Evolutionary conservation across 129 eudicot genomes (phyloP).

Genomic region (Flaveria bidentis): DNA sequence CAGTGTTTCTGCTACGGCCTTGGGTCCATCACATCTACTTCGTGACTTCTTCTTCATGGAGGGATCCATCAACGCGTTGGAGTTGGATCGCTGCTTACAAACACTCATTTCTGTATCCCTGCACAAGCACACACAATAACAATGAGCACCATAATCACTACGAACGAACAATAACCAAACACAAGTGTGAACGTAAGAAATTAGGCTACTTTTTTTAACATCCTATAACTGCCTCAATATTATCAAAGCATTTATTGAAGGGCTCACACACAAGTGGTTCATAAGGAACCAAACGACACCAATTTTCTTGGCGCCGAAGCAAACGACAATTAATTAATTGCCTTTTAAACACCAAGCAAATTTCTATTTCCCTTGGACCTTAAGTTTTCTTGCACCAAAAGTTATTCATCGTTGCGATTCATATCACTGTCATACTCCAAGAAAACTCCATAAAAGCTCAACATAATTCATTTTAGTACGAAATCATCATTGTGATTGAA

Average conservation of each 20-base stretch:
- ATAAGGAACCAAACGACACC: background rate
- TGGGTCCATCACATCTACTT: slow-evolving; percentile 46
- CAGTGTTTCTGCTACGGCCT: slow-evolving; percentile 55
- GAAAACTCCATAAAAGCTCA: no score
- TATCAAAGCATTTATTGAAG: background rate
- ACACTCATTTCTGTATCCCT: slow-evolving; percentile 34
- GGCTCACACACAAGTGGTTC: background rate
- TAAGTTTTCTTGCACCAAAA: slow-evolving; percentile 24
- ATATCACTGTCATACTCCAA: no score
- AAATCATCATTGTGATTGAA: no score
- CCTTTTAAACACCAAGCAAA: slow-evolving; percentile 1
- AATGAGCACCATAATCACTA: no score
- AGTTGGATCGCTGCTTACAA: slow-evolving; percentile 23
- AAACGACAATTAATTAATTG: background rate
- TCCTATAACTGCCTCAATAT: no score
- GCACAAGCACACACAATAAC: background rate
- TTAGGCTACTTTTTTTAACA: background rate
- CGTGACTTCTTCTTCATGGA: slow-evolving; percentile 55
- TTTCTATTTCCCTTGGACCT: background rate
- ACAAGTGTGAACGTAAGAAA: background rate
- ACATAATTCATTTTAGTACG: no score
- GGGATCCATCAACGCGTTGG: slow-evolving; percentile 33
- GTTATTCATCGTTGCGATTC: background rate
- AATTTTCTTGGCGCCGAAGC: slow-evolving; percentile 30
- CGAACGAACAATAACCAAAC: background rate